Evolutionary conservation across 192 early-diverging fungal species (phyloP).

Genomic region (Coemansia sp.): DNA sequence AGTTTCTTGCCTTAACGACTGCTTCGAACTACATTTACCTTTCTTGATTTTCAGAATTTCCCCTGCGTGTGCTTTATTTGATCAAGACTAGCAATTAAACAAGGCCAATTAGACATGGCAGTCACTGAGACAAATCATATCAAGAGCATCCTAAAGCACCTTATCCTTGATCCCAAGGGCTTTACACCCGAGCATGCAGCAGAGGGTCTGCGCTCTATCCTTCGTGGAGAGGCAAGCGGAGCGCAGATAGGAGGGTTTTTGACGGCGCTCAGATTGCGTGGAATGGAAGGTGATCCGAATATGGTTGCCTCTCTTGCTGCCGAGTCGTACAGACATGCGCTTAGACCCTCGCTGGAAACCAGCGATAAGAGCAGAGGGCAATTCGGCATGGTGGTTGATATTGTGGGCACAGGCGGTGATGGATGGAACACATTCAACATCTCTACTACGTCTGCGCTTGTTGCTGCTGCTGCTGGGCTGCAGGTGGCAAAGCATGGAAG

Average conservation of each 20-base stretch:
- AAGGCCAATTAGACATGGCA: constrained; percentile 7
- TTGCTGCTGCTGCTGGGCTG: constrained; percentile 88
- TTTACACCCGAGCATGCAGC: constrained; percentile 64
- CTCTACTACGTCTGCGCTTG: constrained; percentile 84
- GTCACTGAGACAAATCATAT: constrained; percentile 20
- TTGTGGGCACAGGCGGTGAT: constrained; percentile 96
- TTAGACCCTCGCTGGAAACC: constrained; percentile 60
- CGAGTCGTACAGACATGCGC: constrained; percentile 72
- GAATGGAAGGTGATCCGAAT: constrained; percentile 69
- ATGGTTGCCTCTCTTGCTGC: constrained; percentile 78
- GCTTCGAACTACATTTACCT: too few relatives aligned
- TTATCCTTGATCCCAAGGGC: constrained; percentile 60
- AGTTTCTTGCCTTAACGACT: too few relatives aligned
- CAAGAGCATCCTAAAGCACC: constrained; percentile 63
- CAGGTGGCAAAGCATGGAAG: constrained; percentile 95
- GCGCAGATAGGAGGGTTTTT: constrained; percentile 89
- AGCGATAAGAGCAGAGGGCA: constrained; percentile 19
- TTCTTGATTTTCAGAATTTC: too few relatives aligned
- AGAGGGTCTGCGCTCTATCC: constrained; percentile 64
- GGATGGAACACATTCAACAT: constrained; percentile 97
- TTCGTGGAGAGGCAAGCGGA: constrained; percentile 69
- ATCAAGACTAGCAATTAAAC: too few relatives aligned
- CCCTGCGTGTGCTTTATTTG: too few relatives aligned
- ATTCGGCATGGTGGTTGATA: constrained; percentile 67
- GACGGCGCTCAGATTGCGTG: constrained; percentile 66